Evolutionary conservation across 495 filamentous ascomycete species (phyloP).

Genomic region (Tetracladium setigerum): DNA sequence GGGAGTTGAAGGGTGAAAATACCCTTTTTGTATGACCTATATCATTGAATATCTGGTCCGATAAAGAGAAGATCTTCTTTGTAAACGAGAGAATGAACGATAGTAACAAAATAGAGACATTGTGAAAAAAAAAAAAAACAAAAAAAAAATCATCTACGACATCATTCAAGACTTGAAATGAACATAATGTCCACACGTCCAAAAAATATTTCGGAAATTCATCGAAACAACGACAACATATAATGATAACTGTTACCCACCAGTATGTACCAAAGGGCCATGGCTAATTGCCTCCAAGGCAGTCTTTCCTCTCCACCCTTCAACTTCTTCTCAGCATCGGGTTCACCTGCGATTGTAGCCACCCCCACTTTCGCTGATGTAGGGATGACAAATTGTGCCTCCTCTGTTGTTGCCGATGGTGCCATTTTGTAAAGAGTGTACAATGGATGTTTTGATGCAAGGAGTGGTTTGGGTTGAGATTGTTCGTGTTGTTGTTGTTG

Average conservation of each 20-base stretch:
- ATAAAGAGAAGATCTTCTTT: too few relatives aligned
- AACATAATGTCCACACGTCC: neutral
- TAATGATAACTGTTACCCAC: slow-evolving; percentile 3
- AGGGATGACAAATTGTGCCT: neutral
- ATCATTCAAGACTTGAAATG: too few relatives aligned
- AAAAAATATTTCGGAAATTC: too few relatives aligned
- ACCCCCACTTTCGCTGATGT: slow-evolving; percentile 8
- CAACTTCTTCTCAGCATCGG: slow-evolving; percentile 4
- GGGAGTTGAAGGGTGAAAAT: too few relatives aligned
- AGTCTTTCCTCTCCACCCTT: slow-evolving; percentile 20
- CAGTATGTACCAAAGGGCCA: slow-evolving; percentile 12
- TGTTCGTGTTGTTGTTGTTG: too few relatives aligned
- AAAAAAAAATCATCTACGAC: neutral
- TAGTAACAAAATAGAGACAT: neutral
- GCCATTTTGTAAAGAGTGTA: slow-evolving; percentile 7
- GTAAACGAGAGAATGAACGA: neutral
- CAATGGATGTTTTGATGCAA: too few relatives aligned
- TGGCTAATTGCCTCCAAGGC: slow-evolving; percentile 25
- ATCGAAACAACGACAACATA: too few relatives aligned
- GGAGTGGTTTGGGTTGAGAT: too few relatives aligned
- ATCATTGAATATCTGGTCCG: neutral
- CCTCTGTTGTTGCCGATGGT: slow-evolving; percentile 15
- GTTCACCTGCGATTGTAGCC: neutral
- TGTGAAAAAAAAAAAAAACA: neutral
- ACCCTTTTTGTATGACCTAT: neutral